These are phyloP conservation scores for Colletotrichum sp. DNA, from an alignment of 2,329 filamentous ascomycete genomes.

Conservation along the genomic window DNA sequence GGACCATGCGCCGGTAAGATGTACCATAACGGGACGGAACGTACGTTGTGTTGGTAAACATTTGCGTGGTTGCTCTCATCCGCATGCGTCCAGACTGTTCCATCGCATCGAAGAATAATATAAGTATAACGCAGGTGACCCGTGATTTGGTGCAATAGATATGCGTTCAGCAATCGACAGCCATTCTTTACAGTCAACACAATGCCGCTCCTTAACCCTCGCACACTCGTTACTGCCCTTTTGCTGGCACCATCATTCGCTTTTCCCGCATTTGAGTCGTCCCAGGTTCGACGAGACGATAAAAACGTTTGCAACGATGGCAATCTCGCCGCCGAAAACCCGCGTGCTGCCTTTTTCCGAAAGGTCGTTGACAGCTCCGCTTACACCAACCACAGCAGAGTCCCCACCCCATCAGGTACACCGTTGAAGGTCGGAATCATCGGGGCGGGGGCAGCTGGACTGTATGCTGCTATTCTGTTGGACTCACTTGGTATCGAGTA, in stretches of 20 bases:
- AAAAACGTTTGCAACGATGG: slow-evolving; percentile 21
- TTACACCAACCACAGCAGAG: slow-evolving; percentile 21
- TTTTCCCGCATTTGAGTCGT: not conserved
- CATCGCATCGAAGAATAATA: not conserved
- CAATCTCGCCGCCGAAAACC: slow-evolving; percentile 19
- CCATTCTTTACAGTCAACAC: not conserved
- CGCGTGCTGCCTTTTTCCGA: slow-evolving; percentile 24
- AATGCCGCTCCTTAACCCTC: slow-evolving; percentile 12
- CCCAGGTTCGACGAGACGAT: not conserved
- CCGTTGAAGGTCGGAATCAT: slow-evolving; percentile 37
- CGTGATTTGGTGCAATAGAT: not conserved
- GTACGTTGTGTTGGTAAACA: not conserved
- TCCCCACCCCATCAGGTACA: slow-evolving; percentile 1
- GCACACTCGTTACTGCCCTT: slow-evolving; percentile 14
- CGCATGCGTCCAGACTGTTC: not conserved
- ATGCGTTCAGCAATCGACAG: not conserved
- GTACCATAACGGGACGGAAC: not conserved
- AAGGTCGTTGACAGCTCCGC: slow-evolving; percentile 11
- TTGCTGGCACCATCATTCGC: slow-evolving; percentile 19
- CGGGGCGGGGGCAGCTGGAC: slow-evolving; percentile 40
- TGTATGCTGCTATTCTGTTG: slow-evolving; percentile 37
- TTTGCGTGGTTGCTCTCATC: not conserved
- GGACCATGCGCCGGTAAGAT: not conserved
- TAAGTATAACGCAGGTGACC: not conserved
- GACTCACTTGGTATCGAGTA: slow-evolving; percentile 37